A percentile compares a stretch with the other conserved stretches of the same genome.
These are phyloP conservation scores for Aspergillus persii DNA, from an alignment of 2,329 filamentous ascomycete genomes.

Conservation along the genomic window DNA sequence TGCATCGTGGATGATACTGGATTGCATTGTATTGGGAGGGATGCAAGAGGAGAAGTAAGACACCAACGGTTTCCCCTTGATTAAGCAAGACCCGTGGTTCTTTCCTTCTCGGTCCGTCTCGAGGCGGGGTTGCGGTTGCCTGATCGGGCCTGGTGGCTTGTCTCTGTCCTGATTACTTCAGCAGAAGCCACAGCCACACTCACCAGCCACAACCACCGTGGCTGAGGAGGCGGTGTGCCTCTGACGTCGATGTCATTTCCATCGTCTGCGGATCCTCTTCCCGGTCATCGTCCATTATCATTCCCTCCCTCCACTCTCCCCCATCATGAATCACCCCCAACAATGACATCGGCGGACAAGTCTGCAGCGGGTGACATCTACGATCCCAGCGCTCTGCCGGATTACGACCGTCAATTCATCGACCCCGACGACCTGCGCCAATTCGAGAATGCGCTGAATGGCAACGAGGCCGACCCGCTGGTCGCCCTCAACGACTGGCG, in stretches of 20 bases:
- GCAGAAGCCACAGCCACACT: too few species aligned
- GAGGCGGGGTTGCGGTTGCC: background rate
- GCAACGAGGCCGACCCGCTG: slow-evolving; percentile 74
- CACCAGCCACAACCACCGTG: too few species aligned
- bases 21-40: background rate
- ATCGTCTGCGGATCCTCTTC: background rate
- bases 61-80: background rate
- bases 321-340: slow-evolving; percentile 25
- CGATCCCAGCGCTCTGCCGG: slow-evolving; percentile 70
- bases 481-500: slow-evolving; percentile 95
- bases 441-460: slow-evolving; percentile 78
- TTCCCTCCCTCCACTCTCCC: background rate
- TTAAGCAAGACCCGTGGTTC: slow-evolving; percentile 10
- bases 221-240: slow-evolving; percentile 7
- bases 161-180: background rate
- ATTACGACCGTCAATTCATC: slow-evolving; percentile 76
- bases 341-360: slow-evolving; percentile 31
- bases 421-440: slow-evolving; percentile 68
- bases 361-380: slow-evolving; percentile 52
- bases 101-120: slow-evolving; percentile 6
- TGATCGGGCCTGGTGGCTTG: background rate
- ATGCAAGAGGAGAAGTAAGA: background rate
- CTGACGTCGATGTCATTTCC: slow-evolving; percentile 12
- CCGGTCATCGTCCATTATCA: background rate
- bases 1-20: background rate